A percentile compares a stretch with the other conserved stretches of the same genome.
Conservation (phyloP, 768 basidiomycete species). For the Hygrophorus pudorinus region DNA sequence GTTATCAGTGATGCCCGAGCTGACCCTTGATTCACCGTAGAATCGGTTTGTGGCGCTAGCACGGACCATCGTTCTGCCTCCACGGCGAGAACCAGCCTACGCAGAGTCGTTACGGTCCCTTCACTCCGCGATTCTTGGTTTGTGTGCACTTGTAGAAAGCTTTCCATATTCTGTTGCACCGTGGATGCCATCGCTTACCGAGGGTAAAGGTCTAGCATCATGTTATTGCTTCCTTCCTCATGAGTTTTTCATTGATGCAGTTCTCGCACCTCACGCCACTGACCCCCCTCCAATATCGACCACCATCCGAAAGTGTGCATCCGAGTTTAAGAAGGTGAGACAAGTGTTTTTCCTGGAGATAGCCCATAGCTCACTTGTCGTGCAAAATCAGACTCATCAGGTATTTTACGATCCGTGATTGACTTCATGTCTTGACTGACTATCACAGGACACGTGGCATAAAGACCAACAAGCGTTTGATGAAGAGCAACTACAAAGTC, state of each 20-base stretch:
- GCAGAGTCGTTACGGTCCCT: slow-evolving; percentile 62
- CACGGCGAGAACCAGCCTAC: slow-evolving; percentile 60
- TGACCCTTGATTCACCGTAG: slow-evolving; percentile 25
- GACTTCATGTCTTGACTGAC: slow-evolving; percentile 8
- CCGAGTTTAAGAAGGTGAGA: slow-evolving; percentile 74
- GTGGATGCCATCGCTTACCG: slow-evolving; percentile 80
- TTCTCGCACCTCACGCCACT: slow-evolving; percentile 67
- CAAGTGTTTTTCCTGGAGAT: slow-evolving; percentile 6
- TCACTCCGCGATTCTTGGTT: slow-evolving; percentile 84
- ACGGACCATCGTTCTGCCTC: slow-evolving; percentile 52
- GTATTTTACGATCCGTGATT: slow-evolving; percentile 21
- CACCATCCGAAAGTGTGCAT: slow-evolving; percentile 77
- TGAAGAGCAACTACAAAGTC: slow-evolving; percentile 80
- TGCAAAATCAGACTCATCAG: slow-evolving; percentile 44
- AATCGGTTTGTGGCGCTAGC: slow-evolving; percentile 70
- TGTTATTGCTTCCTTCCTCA: background rate
- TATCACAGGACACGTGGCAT: slow-evolving; percentile 76
- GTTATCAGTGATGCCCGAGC: background rate
- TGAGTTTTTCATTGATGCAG: slow-evolving; percentile 25
- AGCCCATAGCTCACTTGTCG: slow-evolving; percentile 7
- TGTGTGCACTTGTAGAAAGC: slow-evolving; percentile 85
- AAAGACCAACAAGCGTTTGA: slow-evolving; percentile 81
- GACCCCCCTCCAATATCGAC: slow-evolving; percentile 88
- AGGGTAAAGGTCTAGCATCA: slow-evolving; percentile 35
- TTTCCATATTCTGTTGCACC: slow-evolving; percentile 91